Base-by-base conservation (phyloP, 2,329 filamentous ascomycete species). In the Alternaria ventricosa region DNA sequence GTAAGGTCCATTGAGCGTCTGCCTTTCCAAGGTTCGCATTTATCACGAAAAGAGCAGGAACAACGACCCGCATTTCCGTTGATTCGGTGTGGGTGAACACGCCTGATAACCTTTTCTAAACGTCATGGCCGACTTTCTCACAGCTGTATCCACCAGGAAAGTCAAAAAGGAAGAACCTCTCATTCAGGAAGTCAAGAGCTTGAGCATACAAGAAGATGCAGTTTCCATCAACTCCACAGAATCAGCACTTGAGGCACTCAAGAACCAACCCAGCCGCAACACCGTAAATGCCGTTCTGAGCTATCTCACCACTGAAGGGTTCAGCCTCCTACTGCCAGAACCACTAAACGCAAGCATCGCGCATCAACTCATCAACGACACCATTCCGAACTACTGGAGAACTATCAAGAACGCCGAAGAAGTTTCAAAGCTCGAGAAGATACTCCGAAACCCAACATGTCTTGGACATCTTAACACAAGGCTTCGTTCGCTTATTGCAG, bases 361-460 rank as follows among this genome's bases (percentile, higher is more conserved):
- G 56, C 90, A 94, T 74, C 82, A 88, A 4, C 82, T 99, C 36
- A 88, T 96, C 62, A 89, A 87, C 15, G 87, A 89, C 30, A 94
- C 92, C 25, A 83, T 93, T 8, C 92, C 92, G 2, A 92, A 94
- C 75, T 97, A 95, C 79, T 98, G 96, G 95, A 76, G 84, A 4
- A 27, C 56, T 4, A 41, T 72, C n/a, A 61, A 58, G 20, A 25
- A 41, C 3, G 59, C 57, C 6, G 11, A 46, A 20, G 60, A 66
- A 12, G 44, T 60, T 23, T 61, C 64, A 44, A 78, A 87, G 3
- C 80, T 98, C 15, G 70, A 92, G 1, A 78, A 81, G 63, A 92
- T 89, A 73, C 81, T 99, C 6, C 86, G 85, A 60, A 97, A 89
- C 74, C 84, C 96, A 15, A 86, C 90, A 3, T 94, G 94, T 0